A percentile compares a stretch with the other conserved stretches of the same genome.
phyloP scores from a whole-genome alignment of 2,329 filamentous ascomycete species.

The Pseudocercospora pini-densiflorae region DNA sequence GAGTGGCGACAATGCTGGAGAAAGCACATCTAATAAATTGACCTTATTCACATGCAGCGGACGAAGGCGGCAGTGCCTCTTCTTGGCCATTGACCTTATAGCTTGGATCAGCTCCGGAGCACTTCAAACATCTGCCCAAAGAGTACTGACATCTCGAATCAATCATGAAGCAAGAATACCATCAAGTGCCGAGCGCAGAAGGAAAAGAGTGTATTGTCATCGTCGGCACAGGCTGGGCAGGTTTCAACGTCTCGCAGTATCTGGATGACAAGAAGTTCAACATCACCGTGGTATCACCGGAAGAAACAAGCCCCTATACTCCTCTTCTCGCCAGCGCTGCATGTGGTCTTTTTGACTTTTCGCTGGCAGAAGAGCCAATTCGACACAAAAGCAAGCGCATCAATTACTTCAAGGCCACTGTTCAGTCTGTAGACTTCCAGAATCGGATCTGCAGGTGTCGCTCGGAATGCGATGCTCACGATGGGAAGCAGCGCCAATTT shows the following conservation, averaged over 20 bases:
- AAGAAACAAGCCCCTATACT: slow-evolving; percentile 50
- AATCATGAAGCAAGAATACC: background rate
- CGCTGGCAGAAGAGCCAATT: slow-evolving; percentile 51
- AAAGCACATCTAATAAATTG: background rate
- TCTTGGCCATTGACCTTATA: background rate
- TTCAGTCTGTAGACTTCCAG: slow-evolving; percentile 45
- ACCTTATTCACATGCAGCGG: background rate
- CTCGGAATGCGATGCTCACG: slow-evolving; percentile 34
- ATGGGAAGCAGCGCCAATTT: slow-evolving; percentile 42
- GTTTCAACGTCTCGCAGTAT: slow-evolving; percentile 45
- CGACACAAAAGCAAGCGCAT: slow-evolving; percentile 43
- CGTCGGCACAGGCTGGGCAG: slow-evolving; percentile 49
- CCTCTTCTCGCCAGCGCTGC: slow-evolving; percentile 51
- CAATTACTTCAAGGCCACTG: slow-evolving; percentile 39
- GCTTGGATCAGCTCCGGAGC: background rate
- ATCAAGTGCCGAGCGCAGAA: background rate
- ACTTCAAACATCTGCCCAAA: background rate
- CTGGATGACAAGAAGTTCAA: slow-evolving; percentile 44
- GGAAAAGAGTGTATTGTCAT: slow-evolving; percentile 34
- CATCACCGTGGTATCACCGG: slow-evolving; percentile 48
- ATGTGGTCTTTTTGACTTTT: slow-evolving; percentile 51
- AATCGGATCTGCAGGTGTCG: slow-evolving; percentile 42
- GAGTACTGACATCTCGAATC: background rate
- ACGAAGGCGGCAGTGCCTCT: background rate
- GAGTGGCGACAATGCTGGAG: background rate